Evolutionary conservation across 2,329 filamentous ascomycete species (phyloP).

Genomic region (Rhytidhysteron rufulum): DNA sequence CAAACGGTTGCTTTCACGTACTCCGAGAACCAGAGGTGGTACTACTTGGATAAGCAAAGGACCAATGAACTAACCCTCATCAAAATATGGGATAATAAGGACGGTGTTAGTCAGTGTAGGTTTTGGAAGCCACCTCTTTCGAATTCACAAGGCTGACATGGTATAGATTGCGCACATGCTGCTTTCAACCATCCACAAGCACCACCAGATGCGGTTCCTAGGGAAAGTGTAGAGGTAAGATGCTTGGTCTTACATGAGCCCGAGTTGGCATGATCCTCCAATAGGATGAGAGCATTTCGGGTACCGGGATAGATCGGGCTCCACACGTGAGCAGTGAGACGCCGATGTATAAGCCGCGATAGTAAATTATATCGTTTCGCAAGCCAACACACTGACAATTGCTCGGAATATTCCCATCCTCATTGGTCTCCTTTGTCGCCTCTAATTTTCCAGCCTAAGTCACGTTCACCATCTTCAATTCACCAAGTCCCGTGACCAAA

Average conservation of each 20-base stretch:
- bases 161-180: conserved; percentile 5
- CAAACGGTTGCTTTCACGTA: background rate
- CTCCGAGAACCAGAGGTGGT: background rate
- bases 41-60: background rate
- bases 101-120: background rate
- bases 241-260: conserved; percentile 3
- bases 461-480: too few relatives aligned
- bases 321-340: too few relatives aligned
- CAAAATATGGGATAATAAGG: background rate
- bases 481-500: too few relatives aligned
- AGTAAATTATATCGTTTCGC: too few relatives aligned
- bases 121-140: background rate
- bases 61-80: background rate
- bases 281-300: too few relatives aligned
- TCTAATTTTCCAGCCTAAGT: too few relatives aligned
- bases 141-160: background rate
- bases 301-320: too few relatives aligned
- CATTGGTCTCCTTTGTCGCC: too few relatives aligned
- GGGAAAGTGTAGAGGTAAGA: conserved; percentile 8
- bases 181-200: conserved; percentile 4
- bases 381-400: too few relatives aligned
- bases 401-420: too few relatives aligned
- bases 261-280: conserved; percentile 3
- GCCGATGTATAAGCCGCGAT: too few relatives aligned
- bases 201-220: background rate